Evolutionary conservation across 352 stramenopile species (phyloP).

Genomic region (Pythium rishiriense): DNA sequence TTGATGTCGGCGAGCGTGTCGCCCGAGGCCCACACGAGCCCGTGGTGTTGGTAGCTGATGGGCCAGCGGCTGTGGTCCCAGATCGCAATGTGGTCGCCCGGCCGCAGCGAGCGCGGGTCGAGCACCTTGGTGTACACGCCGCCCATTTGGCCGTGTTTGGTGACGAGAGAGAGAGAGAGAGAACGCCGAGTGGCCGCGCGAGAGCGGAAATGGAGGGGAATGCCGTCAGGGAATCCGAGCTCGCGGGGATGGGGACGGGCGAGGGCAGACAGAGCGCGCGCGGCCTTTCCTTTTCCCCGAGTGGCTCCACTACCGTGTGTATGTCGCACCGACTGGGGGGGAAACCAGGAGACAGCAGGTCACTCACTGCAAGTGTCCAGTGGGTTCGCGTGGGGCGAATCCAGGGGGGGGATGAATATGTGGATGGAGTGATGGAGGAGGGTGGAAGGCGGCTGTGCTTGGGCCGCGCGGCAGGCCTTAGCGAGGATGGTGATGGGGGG

Average conservation of each 20-base stretch:
- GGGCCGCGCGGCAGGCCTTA: too few relatives aligned
- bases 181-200: background rate
- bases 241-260: too few relatives aligned
- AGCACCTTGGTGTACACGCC: slow-evolving; percentile 80
- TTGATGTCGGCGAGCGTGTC: slow-evolving; percentile 58
- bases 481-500: background rate
- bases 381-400: too few relatives aligned
- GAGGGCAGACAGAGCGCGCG: too few relatives aligned
- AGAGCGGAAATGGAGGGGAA: too few relatives aligned
- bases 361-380: background rate
- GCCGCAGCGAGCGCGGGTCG: slow-evolving; percentile 70
- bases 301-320: too few relatives aligned
- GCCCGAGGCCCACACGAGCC: slow-evolving; percentile 83
- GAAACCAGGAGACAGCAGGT: background rate
- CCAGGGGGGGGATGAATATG: background rate
- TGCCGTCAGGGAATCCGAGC: too few relatives aligned
- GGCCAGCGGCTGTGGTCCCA: slow-evolving; percentile 88
- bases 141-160: slow-evolving; percentile 38
- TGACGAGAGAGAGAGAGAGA: background rate
- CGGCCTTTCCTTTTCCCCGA: too few relatives aligned
- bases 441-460: too few relatives aligned
- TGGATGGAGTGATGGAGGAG: too few relatives aligned
- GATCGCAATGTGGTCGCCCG: slow-evolving; percentile 83
- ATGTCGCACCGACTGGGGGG: too few relatives aligned
- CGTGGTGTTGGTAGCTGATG: slow-evolving; percentile 85